Conservation (phyloP, 164 flowering plant species). For the Kingdonia uniflora region DNA sequence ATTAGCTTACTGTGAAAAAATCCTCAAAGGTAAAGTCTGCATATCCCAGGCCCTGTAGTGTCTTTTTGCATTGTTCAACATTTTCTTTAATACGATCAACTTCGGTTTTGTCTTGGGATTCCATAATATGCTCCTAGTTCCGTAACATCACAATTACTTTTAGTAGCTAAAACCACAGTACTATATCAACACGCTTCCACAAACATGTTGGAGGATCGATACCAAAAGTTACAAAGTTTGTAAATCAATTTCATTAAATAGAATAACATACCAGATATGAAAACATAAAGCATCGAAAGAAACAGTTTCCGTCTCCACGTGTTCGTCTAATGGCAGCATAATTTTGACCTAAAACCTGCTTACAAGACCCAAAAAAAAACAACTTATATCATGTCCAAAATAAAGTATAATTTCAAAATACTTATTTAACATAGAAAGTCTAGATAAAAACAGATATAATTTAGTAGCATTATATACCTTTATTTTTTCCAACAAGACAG, state of each 20-base stretch:
- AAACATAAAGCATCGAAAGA: conserved; percentile 93
- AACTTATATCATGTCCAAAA: background rate
- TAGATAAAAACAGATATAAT: too few relatives aligned
- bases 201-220: conserved; percentile 15
- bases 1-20: conserved; percentile 53
- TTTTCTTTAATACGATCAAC: conserved; percentile 63
- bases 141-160: conserved; percentile 19
- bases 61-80: conserved; percentile 76
- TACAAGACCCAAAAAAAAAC: background rate
- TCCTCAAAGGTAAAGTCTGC: conserved; percentile 95
- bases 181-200: conserved; percentile 14
- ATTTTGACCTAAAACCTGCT: conserved; percentile 54
- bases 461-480: conserved; percentile 34
- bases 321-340: conserved; percentile 85
- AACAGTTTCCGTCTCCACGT: conserved; percentile 97
- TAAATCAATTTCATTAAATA: conserved; percentile 1
- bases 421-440: background rate
- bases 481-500: conserved; percentile 72
- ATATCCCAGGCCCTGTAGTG: conserved; percentile 75
- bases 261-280: conserved; percentile 66
- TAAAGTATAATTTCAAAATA: background rate
- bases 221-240: conserved; percentile 6
- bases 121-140: conserved; percentile 76
- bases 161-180: conserved; percentile 14
- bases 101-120: conserved; percentile 68